phyloP scores from a whole-genome alignment of 2,329 filamentous ascomycete genomes.

The Leptographium lundbergii region DNA sequence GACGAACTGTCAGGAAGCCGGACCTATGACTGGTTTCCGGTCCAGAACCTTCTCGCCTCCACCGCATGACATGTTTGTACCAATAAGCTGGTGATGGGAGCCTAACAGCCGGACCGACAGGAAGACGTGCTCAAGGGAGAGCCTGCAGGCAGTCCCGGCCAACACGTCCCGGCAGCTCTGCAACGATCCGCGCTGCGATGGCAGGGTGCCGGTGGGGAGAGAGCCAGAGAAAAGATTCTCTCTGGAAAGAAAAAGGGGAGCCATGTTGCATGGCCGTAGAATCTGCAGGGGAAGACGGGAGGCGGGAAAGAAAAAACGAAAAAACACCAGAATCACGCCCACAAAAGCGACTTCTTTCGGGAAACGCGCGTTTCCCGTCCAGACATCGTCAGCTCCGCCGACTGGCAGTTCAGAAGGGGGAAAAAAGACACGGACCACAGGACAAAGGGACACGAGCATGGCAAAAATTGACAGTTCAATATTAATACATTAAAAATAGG shows the following conservation, averaged over 20 bases:
- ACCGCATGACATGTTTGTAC: background rate
- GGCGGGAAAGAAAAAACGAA: background rate
- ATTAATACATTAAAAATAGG: background rate
- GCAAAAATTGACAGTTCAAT: background rate
- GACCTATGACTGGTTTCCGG: too few relatives aligned
- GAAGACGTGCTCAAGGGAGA: too few relatives aligned
- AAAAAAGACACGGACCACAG: background rate
- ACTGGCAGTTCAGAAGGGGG: background rate
- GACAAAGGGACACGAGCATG: background rate
- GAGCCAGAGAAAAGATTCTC: background rate
- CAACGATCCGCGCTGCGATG: background rate
- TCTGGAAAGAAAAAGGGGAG: background rate
- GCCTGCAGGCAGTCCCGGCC: background rate
- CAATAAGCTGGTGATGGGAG: too few relatives aligned
- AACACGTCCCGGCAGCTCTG: background rate
- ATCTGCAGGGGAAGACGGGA: background rate
- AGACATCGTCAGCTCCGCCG: background rate
- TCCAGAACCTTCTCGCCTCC: background rate
- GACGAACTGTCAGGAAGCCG: background rate
- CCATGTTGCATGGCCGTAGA: background rate
- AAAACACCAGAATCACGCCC: background rate
- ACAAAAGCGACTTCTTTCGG: background rate
- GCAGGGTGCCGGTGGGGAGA: background rate
- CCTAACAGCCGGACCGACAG: background rate
- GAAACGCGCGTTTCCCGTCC: background rate